Conservation (phyloP, 139 green algal species). For the Trebouxia sp. region DNA sequence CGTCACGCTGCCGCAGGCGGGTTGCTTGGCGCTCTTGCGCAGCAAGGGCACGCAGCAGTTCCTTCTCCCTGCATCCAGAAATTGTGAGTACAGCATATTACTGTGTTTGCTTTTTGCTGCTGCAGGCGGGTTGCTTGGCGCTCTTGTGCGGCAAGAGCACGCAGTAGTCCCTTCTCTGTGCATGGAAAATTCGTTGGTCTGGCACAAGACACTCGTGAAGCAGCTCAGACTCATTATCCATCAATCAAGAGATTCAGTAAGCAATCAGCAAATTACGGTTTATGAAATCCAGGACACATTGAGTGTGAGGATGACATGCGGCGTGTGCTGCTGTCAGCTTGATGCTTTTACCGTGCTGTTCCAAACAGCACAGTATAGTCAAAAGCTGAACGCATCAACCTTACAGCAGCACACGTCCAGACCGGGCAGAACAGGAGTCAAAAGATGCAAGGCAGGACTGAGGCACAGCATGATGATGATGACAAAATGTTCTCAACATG, state of each 20-base stretch:
- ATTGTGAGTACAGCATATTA: no score
- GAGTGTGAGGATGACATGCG: neutral
- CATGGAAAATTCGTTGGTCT: no score
- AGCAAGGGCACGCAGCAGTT: constrained; percentile 59
- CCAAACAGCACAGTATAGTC: neutral
- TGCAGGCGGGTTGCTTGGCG: constrained; percentile 45
- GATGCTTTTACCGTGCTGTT: neutral
- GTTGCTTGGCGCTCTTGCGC: constrained; percentile 55
- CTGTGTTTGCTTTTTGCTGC: neutral
- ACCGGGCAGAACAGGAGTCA: no score
- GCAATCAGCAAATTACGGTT: neutral
- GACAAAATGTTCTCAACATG: no score
- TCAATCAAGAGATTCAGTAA: neutral
- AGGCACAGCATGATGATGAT: neutral
- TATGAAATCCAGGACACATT: neutral
- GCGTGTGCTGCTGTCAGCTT: neutral
- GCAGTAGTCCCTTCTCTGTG: constrained; percentile 74
- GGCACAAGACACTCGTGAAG: no score
- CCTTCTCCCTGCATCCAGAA: constrained; percentile 71
- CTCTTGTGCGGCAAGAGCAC: constrained; percentile 60
- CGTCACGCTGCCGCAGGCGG: constrained; percentile 40
- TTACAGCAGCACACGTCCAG: no score
- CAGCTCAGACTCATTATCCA: no score
- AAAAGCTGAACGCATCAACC: neutral
- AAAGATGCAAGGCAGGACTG: no score